phyloP scores from a whole-genome alignment of 129 eudicot species.

The Scalesia atractyloides region DNA sequence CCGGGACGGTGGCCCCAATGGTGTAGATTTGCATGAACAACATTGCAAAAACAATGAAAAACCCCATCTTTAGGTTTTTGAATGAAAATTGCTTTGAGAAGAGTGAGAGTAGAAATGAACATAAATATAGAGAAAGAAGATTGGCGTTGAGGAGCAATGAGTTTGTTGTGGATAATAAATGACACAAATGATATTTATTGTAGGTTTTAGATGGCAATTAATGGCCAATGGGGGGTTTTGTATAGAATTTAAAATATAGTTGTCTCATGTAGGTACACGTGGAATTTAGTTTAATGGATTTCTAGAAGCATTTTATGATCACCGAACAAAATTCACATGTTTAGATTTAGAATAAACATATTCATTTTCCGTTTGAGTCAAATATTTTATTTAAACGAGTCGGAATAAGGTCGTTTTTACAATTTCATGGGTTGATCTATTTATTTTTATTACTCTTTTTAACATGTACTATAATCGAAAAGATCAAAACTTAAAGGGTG shows the following conservation, averaged over 20 bases:
- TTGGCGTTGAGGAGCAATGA: constrained; percentile 29
- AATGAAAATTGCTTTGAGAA: constrained; percentile 19
- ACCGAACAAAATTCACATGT: no score
- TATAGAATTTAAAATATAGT: background rate
- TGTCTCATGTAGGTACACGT: background rate
- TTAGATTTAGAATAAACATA: no score
- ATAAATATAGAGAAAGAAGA: constrained; percentile 30
- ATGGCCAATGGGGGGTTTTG: constrained; percentile 25
- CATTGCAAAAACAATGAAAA: constrained; percentile 10
- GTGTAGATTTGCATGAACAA: constrained; percentile 30
- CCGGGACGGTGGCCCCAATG: constrained; percentile 51
- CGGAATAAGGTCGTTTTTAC: no score
- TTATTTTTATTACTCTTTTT: no score
- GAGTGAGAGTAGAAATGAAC: constrained; percentile 29
- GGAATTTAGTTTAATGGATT: background rate
- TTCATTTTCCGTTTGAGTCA: no score
- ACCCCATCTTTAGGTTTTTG: constrained; percentile 8
- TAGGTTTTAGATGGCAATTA: constrained; percentile 4
- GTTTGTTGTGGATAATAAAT: constrained; percentile 36
- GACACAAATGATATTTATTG: constrained; percentile 24
- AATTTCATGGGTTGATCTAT: no score
- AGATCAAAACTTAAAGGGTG: no score
- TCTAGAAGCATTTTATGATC: no score
- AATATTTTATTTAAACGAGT: no score
- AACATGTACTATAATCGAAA: no score